Base-by-base conservation (phyloP, 2,329 filamentous ascomycete genomes). In the Rutstroemia sp. region DNA sequence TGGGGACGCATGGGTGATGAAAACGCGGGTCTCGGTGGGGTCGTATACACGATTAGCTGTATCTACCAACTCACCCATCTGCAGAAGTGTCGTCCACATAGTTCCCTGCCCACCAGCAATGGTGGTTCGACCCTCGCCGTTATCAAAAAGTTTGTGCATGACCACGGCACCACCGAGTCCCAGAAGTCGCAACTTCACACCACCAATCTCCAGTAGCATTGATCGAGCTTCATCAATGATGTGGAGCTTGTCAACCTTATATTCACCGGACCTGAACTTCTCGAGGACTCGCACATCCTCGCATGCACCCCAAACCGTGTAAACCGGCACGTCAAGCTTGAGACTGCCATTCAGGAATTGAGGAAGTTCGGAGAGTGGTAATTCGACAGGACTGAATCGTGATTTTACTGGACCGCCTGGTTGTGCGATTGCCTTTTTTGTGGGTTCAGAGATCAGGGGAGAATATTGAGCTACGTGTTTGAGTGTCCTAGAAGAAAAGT, bases 111-210 rank as follows among this genome's bases (percentile, higher is more conserved):
- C 94, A 70, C 94, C 94, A 21, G 94, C 94, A 73, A 99, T 99
- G 2, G 95, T 99, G 51, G 94, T 99, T 73, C 92, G 86, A 59
- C 94, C 94, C 70, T 99, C 94, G 54, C 94, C 94, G 65, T 99
- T 99, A 73, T 99, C 94, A 69, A 99, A 99, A 17, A 99, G 83
- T 79, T 99, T 99, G 80, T 99, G 94, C 91, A 99, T 99, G 58
- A 99, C 94, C 5, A 99, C 92, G 6, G 94, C 94, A 67, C 94
- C 94, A 63, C 94, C 94, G 37, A 99, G 80, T 60, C 94, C 94
- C 30, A 99, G 82, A 50, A 99, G 81, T 67, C 94, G 88, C 62
- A 99, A 83, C 80, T 97, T 97, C 55, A 99, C 90, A 57, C 94
- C 94, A 56, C 92, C 94, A 59, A 97, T 80, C 74, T 99, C 94